These are phyloP conservation scores for Diaporthe citri DNA, from an alignment of 2,329 filamentous ascomycete species.

Conservation along the genomic window DNA sequence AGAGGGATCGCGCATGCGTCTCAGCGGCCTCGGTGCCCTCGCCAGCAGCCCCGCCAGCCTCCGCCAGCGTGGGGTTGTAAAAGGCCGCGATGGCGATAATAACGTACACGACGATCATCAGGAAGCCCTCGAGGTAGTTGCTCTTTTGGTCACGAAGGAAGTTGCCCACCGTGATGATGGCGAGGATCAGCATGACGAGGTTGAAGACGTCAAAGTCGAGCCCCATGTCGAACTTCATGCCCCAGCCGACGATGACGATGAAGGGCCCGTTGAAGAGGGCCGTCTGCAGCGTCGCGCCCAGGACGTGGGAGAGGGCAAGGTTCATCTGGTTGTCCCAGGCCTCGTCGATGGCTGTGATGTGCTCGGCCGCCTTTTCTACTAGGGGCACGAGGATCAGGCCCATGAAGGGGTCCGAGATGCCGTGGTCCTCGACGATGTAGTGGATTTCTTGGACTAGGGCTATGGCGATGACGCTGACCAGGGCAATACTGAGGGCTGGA, in stretches of 20 bases:
- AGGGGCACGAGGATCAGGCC: slow-evolving; percentile 84
- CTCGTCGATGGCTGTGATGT: slow-evolving; percentile 86
- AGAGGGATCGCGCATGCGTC: neutral
- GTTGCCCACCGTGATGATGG: slow-evolving; percentile 88
- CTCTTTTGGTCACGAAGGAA: slow-evolving; percentile 90
- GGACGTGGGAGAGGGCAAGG: slow-evolving; percentile 85
- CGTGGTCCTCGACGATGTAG: slow-evolving; percentile 47
- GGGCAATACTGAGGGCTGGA: neutral
- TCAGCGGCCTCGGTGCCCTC: neutral
- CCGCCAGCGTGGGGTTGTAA: slow-evolving; percentile 64
- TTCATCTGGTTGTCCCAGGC: slow-evolving; percentile 88
- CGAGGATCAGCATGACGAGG: slow-evolving; percentile 82
- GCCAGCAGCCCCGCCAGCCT: neutral
- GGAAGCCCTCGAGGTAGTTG: slow-evolving; percentile 88
- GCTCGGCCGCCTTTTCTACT: slow-evolving; percentile 89
- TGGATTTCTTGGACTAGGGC: slow-evolving; percentile 72
- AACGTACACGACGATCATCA: slow-evolving; percentile 79
- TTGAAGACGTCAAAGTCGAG: slow-evolving; percentile 91
- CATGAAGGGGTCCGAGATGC: slow-evolving; percentile 51
- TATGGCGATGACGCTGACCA: slow-evolving; percentile 56
- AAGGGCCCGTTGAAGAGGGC: slow-evolving; percentile 89
- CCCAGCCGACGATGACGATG: slow-evolving; percentile 87
- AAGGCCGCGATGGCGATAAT: slow-evolving; percentile 71
- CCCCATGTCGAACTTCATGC: slow-evolving; percentile 76
- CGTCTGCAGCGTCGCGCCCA: slow-evolving; percentile 90